These are phyloP conservation scores for Cladophialophora immunda DNA, from an alignment of 2,329 filamentous ascomycete genomes.

Conservation along the genomic window DNA sequence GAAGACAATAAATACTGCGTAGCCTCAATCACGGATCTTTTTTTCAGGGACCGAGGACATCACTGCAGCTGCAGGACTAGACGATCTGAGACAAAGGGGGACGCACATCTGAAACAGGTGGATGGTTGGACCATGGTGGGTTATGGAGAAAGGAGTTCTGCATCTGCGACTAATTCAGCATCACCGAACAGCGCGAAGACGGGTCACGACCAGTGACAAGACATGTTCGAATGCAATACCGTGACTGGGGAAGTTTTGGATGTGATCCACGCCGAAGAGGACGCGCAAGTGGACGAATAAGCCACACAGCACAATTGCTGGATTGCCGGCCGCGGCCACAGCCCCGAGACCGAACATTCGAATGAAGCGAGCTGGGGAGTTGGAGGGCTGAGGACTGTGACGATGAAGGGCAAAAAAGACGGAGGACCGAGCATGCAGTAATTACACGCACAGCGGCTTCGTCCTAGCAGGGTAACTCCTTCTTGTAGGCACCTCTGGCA, in stretches of 20 bases:
- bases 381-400: background rate
- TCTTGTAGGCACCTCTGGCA: no score
- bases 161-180: constrained; percentile 1
- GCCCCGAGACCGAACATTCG: no score
- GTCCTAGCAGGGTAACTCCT: no score
- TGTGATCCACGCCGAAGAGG: background rate
- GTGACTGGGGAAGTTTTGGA: constrained; percentile 17
- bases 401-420: background rate
- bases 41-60: background rate
- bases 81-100: constrained; percentile 27
- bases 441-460: no score
- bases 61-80: background rate
- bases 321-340: background rate
- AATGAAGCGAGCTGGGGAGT: no score
- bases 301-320: background rate
- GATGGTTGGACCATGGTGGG: constrained; percentile 13
- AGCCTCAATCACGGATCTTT: background rate
- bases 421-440: no score
- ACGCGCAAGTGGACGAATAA: background rate
- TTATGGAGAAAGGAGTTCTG: constrained; percentile 3
- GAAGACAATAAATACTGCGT: background rate
- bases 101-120: constrained; percentile 28
- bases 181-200: background rate
- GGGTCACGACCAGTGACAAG: constrained; percentile 6
- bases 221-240: background rate